Conservation (phyloP, 2,329 filamentous ascomycete species). For the Scortechinia acanthostroma region DNA sequence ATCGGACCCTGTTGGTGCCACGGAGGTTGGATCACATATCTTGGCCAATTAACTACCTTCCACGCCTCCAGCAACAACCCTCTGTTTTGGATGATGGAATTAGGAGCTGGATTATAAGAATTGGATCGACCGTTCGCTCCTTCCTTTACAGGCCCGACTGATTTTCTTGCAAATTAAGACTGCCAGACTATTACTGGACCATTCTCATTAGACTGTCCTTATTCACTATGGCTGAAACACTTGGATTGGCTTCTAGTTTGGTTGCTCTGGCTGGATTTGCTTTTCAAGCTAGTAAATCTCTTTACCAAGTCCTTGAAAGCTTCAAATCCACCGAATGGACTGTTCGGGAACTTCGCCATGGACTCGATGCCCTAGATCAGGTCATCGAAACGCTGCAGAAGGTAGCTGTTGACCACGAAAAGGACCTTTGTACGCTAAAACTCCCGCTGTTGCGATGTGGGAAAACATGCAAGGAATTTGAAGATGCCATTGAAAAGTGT, state of each 20-base stretch:
- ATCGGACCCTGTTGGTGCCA: no score
- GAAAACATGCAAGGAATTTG: constrained; percentile 5
- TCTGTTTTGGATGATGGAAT: no score
- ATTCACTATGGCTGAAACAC: constrained; percentile 29
- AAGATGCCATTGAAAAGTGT: constrained; percentile 4
- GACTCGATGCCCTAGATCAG: constrained; percentile 24
- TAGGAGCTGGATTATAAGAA: no score
- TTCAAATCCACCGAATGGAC: constrained; percentile 24
- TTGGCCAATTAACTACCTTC: no score
- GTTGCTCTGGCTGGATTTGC: constrained; percentile 25
- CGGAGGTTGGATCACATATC: no score
- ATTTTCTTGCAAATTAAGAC: no score
- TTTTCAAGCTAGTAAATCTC: constrained; percentile 23
- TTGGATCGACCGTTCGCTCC: no score
- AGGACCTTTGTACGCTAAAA: constrained; percentile 1
- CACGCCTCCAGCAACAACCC: no score
- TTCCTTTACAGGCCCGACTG: no score
- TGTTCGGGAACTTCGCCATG: constrained; percentile 27
- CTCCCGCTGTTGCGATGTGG: constrained; percentile 4
- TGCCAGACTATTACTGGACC: no score
- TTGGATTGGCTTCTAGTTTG: constrained; percentile 25
- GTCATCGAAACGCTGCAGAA: constrained; percentile 14
- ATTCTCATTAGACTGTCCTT: no score
- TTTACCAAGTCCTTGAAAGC: constrained; percentile 25
- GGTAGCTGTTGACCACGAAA: neutral